phyloP scores from a whole-genome alignment of 306 rosid species.

The Hippophae gyantsensis region DNA sequence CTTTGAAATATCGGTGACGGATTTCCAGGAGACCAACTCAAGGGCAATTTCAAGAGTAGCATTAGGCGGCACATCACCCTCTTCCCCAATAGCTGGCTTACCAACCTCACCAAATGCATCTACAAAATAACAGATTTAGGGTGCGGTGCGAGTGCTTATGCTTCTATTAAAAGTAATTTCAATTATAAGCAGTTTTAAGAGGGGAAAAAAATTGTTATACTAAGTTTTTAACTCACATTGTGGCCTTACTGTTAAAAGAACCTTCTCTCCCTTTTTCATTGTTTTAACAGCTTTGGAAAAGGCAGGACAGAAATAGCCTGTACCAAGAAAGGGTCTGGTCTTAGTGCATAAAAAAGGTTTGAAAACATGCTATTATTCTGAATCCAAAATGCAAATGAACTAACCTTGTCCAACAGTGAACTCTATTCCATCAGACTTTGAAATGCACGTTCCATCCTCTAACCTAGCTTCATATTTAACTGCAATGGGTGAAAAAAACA shows the following conservation, averaged over 20 bases:
- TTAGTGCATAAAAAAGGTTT: neutral
- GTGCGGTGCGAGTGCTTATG: too few species aligned
- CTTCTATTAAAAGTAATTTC: too few species aligned
- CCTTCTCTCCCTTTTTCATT: constrained; percentile 87
- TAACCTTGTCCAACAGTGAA: constrained; percentile 57
- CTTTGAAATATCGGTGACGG: constrained; percentile 58
- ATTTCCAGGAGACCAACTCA: constrained; percentile 75
- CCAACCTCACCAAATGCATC: constrained; percentile 90
- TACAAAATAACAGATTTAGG: constrained; percentile 2
- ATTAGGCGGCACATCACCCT: constrained; percentile 67
- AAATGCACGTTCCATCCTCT: constrained; percentile 59
- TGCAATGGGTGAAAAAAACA: constrained; percentile 15
- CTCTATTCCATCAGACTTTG: constrained; percentile 71
- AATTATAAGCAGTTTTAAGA: too few species aligned
- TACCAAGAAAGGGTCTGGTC: neutral
- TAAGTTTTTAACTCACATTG: constrained; percentile 35
- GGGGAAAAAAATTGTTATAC: too few species aligned
- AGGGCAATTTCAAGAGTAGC: constrained; percentile 57
- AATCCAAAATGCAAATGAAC: neutral
- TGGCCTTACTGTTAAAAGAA: constrained; percentile 59
- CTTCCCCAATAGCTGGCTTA: constrained; percentile 41
- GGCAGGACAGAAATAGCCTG: constrained; percentile 76
- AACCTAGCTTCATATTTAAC: constrained; percentile 65
- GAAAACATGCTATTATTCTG: neutral
- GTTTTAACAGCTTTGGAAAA: constrained; percentile 67